Base-by-base conservation (phyloP, 2,329 filamentous ascomycete genomes). In the Macrophomina phaseolina region DNA sequence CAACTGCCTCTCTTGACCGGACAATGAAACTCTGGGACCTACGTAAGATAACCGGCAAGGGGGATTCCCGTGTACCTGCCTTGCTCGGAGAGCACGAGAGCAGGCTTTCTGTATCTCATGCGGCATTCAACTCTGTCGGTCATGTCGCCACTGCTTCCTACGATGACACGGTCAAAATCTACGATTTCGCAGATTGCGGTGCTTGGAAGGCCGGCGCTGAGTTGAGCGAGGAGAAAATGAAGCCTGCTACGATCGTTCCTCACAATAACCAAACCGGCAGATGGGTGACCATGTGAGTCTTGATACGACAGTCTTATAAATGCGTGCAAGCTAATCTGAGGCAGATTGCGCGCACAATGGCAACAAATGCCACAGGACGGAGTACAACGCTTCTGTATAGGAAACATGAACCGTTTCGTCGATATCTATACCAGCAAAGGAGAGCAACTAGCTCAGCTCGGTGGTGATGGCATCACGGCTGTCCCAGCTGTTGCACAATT, bases 191-290 rank as follows among this genome's bases (percentile, higher is more conserved):
- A 5, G 76, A 80, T 8, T 78, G 75, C 16, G 74, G 73, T 14
- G 70, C 76, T 6, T 81, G 81, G 76, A 75, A 82, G 88, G 88
- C 84, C 81, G 70, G 77, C 81, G 1, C 88, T 85, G 0, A 83
- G 86, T 62, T 97, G 11, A 77, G 79, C 0, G 84, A 88, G 1
- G 79, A 84, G 12, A 83, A 87, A 7, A 91, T 97, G 85, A 81
- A 87, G 69, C 94, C 94, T 0, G 81, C 84, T 0, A 85, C 89
- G 0, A 82, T 87, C 1, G 86, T 98, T 0, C 84, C 84, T 11
- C 95, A 99, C 74, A 99, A 99, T 75, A 97, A 97, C 74, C 95
- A 99, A 80, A 98, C 94, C 0, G 95, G 94, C 0, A 86, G 94
- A 65, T 97, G 93, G 93, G 93, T 97, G 0, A 97, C 93, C 0